Evolutionary conservation across 352 stramenopile species (phyloP).

Genomic region (Globisporangium uncinulatum): DNA sequence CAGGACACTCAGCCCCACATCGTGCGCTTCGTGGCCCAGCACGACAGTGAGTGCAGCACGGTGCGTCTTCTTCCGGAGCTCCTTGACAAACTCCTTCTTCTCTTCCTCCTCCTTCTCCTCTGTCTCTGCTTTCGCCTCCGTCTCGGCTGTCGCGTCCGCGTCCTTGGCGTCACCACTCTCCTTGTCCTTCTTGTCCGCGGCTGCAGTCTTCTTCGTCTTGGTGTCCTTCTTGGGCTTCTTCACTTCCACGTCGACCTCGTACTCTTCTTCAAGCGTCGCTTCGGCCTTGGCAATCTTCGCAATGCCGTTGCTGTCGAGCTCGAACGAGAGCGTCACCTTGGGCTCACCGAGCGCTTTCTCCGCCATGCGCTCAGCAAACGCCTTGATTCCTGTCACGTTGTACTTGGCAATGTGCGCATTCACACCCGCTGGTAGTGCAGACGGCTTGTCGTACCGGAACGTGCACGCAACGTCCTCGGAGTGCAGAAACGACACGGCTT

Average conservation of each 20-base stretch:
- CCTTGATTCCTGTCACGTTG: slow-evolving; percentile 91
- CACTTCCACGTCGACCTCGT: slow-evolving; percentile 62
- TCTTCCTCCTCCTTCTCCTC: slow-evolving; percentile 32
- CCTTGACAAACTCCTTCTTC: slow-evolving; percentile 67
- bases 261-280: slow-evolving; percentile 85
- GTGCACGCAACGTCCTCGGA: slow-evolving; percentile 88
- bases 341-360: slow-evolving; percentile 87
- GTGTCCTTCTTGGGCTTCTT: slow-evolving; percentile 35
- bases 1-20: slow-evolving; percentile 44
- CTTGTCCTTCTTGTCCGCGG: slow-evolving; percentile 46
- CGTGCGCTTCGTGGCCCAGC: slow-evolving; percentile 26
- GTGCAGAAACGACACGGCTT: slow-evolving; percentile 94
- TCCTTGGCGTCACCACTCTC: too few species aligned
- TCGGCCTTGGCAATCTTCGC: slow-evolving; percentile 90
- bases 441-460: slow-evolving; percentile 90
- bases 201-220: slow-evolving; percentile 3
- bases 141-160: too few species aligned
- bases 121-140: slow-evolving; percentile 31
- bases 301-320: slow-evolving; percentile 91
- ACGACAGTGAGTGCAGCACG: slow-evolving; percentile 68
- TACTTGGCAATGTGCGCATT: slow-evolving; percentile 86
- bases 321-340: slow-evolving; percentile 94
- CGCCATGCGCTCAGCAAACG: slow-evolving; percentile 83
- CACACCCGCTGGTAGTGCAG: slow-evolving; percentile 59
- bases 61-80: slow-evolving; percentile 88